Evolutionary conservation across 176 grass and related monocot genomes (phyloP).

Genomic region (Carex myosuroides): DNA sequence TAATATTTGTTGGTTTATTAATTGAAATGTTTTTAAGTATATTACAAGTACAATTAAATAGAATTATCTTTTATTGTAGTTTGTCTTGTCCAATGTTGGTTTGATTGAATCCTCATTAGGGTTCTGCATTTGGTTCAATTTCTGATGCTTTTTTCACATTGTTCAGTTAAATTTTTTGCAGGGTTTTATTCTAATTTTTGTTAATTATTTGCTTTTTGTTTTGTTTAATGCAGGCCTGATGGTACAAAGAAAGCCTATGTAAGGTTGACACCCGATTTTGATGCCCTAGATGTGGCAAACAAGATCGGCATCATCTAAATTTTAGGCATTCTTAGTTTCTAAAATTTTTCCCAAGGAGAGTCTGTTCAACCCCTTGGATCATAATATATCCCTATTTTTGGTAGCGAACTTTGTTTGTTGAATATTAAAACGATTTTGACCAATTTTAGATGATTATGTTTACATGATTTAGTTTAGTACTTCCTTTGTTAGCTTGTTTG

Average conservation of each 20-base stretch:
- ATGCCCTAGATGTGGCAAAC: conserved; percentile 72
- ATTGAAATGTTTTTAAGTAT: neutral
- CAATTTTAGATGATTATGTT: neutral
- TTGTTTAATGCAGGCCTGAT: conserved; percentile 44
- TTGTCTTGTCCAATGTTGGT: neutral
- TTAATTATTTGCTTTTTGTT: neutral
- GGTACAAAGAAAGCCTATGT: conserved; percentile 74
- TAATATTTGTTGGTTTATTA: neutral
- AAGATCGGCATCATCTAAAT: conserved; percentile 74
- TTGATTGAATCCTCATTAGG: neutral
- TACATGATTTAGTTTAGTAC: neutral
- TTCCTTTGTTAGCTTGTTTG: neutral
- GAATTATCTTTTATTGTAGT: neutral
- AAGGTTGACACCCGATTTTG: conserved; percentile 65
- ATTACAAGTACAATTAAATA: neutral
- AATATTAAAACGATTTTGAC: neutral
- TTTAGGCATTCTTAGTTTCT: conserved; percentile 24
- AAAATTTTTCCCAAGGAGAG: conserved; percentile 8
- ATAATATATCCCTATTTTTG: neutral
- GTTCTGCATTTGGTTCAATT: neutral
- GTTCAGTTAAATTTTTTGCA: neutral
- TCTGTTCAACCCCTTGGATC: neutral
- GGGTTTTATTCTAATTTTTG: neutral
- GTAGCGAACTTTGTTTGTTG: conserved; percentile 5
- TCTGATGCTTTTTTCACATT: neutral